Base-by-base conservation (phyloP, 306 rosid species). In the Cucumis sativus region DNA sequence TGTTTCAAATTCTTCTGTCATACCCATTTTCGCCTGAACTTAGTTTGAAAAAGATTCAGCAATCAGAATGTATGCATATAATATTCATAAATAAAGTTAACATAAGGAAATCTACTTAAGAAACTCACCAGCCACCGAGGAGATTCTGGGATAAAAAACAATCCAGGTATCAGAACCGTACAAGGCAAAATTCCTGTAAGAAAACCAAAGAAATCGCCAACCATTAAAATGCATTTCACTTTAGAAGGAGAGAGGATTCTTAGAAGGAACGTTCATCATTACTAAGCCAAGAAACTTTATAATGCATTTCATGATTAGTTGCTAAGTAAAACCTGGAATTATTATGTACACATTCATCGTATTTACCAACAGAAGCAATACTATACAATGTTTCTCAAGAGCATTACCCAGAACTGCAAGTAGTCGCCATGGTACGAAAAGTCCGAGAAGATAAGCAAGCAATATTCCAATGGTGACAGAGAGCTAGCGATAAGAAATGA, bases 91-190 rank as follows among this genome's bases (percentile, higher is more conserved):
- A 17, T 6, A 33, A 39, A 28, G 54, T 54, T 54, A 55, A 5
- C 47, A 55, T 18, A 18, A 74, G n/a, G 17, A 33, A 74, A 74
- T 58, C n/a, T 12, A 56, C 66, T 56, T 10, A n/a, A 74, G 85
- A 86, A 75, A 67, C 91, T 84, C 83, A 92, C 97, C 96, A 92
- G 89, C 97, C 96, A 92, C 77, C 97, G 84, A 64, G 97, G 96
- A 74, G 96, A 92, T 83, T 92, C 97, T 49, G 96, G 97, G 71
- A 90, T 84, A 85, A 92, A 92, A 87, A 92, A 92, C 78, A 92
- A 80, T 65, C 93, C 93, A 54, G 96, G 93, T 37, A 90, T 88
- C 77, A 92, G 81, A 66, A 92, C 20, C 77, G 91, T 81, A 83
- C 97, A 90, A 20, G 97, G 97, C 84, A 92, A 90, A 84, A 83